Percentiles rank a stretch among this genome's conserved stretches.
Evolutionary conservation across 75 land plant species (phyloP).

Genomic region (Picea glauca): DNA sequence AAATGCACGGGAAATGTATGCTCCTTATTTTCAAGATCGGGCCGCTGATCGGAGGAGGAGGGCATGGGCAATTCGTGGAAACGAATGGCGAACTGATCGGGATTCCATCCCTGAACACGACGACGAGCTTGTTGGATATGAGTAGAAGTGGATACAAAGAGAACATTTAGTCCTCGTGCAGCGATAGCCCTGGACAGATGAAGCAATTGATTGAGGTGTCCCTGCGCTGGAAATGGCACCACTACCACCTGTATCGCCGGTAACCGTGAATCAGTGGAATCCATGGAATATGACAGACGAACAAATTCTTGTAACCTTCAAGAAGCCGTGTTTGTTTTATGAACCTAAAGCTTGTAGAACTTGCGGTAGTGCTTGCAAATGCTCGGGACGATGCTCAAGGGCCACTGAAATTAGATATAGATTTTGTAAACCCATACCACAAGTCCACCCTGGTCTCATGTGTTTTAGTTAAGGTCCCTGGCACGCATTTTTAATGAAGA

Average conservation of each 20-base stretch:
- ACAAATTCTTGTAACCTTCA: too few species aligned
- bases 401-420: too few species aligned
- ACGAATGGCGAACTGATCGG: slow-evolving; percentile 7
- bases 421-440: too few species aligned
- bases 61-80: slow-evolving; percentile 34
- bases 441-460: too few species aligned
- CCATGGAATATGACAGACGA: too few species aligned
- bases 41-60: slow-evolving; percentile 8
- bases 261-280: too few species aligned
- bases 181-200: slow-evolving; percentile 26
- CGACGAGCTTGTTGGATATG: slow-evolving; percentile 32
- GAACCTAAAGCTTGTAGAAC: too few species aligned
- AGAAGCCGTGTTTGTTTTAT: too few species aligned
- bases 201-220: slow-evolving; percentile 43
- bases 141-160: slow-evolving; percentile 21
- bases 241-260: slow-evolving; percentile 13
- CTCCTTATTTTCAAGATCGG: slow-evolving; percentile 12
- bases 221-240: slow-evolving; percentile 40
- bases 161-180: slow-evolving; percentile 17
- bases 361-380: too few species aligned
- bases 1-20: slow-evolving; percentile 30
- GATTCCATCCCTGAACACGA: slow-evolving; percentile 17
- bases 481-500: too few species aligned
- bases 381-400: too few species aligned
- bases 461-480: too few species aligned